phyloP scores from a whole-genome alignment of 2,329 filamentous ascomycete genomes.

The Venturia carpophila region DNA sequence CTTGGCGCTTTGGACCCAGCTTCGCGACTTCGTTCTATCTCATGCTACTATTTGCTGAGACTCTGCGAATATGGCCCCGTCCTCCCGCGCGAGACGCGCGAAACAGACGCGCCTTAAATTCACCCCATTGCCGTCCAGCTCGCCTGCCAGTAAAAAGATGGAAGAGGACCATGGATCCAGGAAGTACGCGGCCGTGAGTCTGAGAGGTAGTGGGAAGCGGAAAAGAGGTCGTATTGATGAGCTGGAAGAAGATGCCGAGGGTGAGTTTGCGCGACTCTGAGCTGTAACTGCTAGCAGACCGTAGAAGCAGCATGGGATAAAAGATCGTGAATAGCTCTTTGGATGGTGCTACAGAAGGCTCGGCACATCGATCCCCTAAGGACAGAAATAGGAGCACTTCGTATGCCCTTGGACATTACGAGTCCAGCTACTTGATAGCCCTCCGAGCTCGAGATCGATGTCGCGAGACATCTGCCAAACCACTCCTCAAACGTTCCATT shows the following conservation, averaged over 20 bases:
- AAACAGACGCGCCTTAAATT: conserved; percentile 17
- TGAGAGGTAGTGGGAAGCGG: background rate
- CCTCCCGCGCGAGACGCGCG: background rate
- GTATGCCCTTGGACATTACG: background rate
- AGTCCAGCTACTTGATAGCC: background rate
- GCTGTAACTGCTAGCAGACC: background rate
- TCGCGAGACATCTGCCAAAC: background rate
- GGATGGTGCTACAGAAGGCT: background rate
- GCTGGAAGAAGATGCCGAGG: background rate
- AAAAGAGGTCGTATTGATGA: conserved; percentile 9
- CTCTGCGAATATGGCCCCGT: background rate
- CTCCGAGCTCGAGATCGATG: background rate
- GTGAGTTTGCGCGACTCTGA: conserved; percentile 4
- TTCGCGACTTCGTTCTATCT: background rate
- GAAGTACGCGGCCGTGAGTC: background rate
- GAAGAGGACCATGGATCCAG: conserved; percentile 11
- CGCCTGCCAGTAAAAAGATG: background rate
- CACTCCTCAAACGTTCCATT: background rate
- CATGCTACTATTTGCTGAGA: background rate
- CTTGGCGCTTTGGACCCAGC: background rate
- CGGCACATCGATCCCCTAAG: background rate
- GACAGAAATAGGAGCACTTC: background rate
- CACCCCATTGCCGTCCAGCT: conserved; percentile 13
- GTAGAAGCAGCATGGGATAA: background rate
- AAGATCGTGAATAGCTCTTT: background rate